These are phyloP conservation scores for Dentiscutata heterogama DNA, from an alignment of 371 early-diverging fungal species.

Conservation along the genomic window DNA sequence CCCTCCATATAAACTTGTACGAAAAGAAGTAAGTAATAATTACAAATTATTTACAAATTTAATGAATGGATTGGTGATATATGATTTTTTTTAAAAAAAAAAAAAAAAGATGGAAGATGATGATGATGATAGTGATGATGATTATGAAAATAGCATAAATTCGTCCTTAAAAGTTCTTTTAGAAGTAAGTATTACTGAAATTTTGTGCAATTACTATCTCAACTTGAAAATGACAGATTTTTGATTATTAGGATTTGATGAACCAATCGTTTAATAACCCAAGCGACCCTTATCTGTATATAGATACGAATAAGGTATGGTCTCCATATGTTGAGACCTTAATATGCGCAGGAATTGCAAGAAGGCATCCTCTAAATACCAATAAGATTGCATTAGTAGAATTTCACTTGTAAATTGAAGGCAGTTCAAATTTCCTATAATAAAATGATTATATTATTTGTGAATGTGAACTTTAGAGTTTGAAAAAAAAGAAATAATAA, in stretches of 20 bases:
- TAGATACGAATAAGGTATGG: constrained; percentile 57
- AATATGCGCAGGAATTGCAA: constrained; percentile 58
- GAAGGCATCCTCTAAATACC: constrained; percentile 59
- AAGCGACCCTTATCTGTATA: constrained; percentile 55
- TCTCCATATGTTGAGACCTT: constrained; percentile 62
- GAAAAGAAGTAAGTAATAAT: not conserved
- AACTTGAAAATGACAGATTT: not conserved
- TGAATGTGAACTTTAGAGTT: too few species aligned
- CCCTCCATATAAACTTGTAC: not conserved
- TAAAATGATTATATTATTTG: too few species aligned
- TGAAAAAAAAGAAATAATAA: too few species aligned
- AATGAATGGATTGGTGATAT: not conserved
- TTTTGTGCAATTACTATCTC: not conserved
- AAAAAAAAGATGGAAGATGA: not conserved
- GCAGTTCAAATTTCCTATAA: too few species aligned
- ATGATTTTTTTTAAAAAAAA: not conserved
- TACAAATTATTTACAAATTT: not conserved
- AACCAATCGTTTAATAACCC: constrained; percentile 55
- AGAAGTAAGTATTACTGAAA: constrained; percentile 22
- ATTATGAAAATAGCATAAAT: not conserved
- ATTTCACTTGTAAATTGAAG: constrained; percentile 44
- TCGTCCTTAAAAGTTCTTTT: constrained; percentile 22
- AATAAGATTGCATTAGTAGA: constrained; percentile 56
- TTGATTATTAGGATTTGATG: constrained; percentile 56
- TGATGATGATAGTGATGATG: not conserved